Base-by-base conservation (phyloP, 192 early-diverging fungal genomes). In the Entophlyctis luteolus region DNA sequence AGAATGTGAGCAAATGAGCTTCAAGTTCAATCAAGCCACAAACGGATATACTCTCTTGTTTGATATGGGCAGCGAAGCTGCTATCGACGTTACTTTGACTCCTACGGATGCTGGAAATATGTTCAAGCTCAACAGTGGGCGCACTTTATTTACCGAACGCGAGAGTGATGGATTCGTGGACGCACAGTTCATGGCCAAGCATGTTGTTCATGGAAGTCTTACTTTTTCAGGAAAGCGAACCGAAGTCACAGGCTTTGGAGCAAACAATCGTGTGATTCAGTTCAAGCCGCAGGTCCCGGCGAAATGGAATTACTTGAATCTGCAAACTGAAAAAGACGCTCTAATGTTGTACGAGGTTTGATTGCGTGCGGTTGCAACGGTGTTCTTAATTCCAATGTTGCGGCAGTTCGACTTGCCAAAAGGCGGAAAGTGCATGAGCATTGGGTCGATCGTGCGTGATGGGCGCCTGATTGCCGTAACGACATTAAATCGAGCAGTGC, bases 261-360 rank as follows among this genome's bases (percentile, higher is more conserved):
- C 89, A 50, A 93, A 90, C 75, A 84, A 90, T 33, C 90, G 93
- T 55, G 95, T 91, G 2, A 78, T 92, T 60, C 91, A 94, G 68
- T 85, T 77, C 68, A 91, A 88, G 70, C 93, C 94, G 29, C 90
- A 95, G 37, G 80, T 88, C 38, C 84, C 90, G 25, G 89, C 87
- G 42, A 83, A 87, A 70, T 97, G 93, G 92, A 93, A 90, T 72
- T 92, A 90, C 75, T 75, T 80, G 34, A 85, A 89, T 63, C 90
- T 97, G 70, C 87, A 89, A 32, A 78, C 77, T n/a, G 65, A 83
- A 32, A 81, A 85, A 33, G 84, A 84, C 60, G 77, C 83, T 42
- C 62, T 91, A 5, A 65, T 85, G n/a, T 28, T 78, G 23, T 81
- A 79, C 34, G 81, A 84, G 74, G 74, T 82, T 48, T 8, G 37